Evolutionary conservation across 768 basidiomycete species (phyloP).

Genomic region (Glaciozyma martinii): DNA sequence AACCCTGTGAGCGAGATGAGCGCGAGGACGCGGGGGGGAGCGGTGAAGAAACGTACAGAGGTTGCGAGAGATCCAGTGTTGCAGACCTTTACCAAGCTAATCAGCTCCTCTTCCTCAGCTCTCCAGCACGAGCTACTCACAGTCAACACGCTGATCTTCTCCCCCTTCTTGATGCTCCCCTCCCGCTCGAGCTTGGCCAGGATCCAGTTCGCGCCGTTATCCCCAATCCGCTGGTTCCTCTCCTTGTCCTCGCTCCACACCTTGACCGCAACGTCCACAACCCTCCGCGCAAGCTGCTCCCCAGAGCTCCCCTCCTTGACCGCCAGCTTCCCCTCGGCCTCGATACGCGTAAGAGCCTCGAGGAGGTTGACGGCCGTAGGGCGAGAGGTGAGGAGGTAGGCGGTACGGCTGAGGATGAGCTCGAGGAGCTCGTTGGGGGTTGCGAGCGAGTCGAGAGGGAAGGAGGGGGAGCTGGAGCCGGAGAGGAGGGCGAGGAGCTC

Average conservation of each 20-base stretch:
- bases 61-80: slow-evolving; percentile 96
- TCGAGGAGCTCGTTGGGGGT: slow-evolving; percentile 47
- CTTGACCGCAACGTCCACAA: slow-evolving; percentile 61
- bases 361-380: slow-evolving; percentile 95
- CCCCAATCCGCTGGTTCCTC: slow-evolving; percentile 75
- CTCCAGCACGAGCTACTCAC: slow-evolving; percentile 7
- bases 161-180: slow-evolving; percentile 42
- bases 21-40: neutral
- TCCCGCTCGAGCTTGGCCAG: slow-evolving; percentile 46
- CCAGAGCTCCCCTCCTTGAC: slow-evolving; percentile 11
- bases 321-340: slow-evolving; percentile 38
- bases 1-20: slow-evolving; percentile 53
- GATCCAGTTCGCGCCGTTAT: slow-evolving; percentile 79
- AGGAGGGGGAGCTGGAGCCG: slow-evolving; percentile 48
- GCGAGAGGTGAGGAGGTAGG: slow-evolving; percentile 72
- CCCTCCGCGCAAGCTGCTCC: slow-evolving; percentile 36
- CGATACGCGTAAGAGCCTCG: slow-evolving; percentile 67
- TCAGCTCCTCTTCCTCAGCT: too few species aligned
- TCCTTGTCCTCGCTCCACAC: slow-evolving; percentile 83
- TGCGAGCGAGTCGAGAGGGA: slow-evolving; percentile 40
- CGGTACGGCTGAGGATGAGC: slow-evolving; percentile 54
- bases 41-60: slow-evolving; percentile 48
- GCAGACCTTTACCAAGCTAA: slow-evolving; percentile 50
- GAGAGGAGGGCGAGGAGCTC: slow-evolving; percentile 53
- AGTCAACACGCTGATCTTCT: slow-evolving; percentile 69